Evolutionary conservation across 2,329 filamentous ascomycete genomes (phyloP).

Genomic region (Hawksworthiomyces lignivorus): DNA sequence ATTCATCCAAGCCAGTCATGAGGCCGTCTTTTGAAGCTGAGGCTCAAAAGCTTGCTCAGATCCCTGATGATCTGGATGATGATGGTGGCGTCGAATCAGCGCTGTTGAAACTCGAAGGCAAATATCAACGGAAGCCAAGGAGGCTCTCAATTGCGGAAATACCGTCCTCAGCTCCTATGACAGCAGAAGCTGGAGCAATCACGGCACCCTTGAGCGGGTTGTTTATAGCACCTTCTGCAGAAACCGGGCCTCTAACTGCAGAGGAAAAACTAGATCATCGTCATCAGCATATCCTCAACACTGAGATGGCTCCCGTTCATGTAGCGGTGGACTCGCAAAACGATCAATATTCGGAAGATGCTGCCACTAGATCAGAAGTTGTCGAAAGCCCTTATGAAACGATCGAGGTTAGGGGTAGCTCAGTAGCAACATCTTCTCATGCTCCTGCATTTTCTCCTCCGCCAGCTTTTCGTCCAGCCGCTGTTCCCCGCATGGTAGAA

Average conservation of each 20-base stretch:
- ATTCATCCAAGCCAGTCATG: slow-evolving; percentile 55
- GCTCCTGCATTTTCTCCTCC: slow-evolving; percentile 4
- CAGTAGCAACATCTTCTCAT: slow-evolving; percentile 8
- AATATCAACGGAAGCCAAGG: slow-evolving; percentile 52
- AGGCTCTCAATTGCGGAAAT: slow-evolving; percentile 28
- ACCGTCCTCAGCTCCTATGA: background rate
- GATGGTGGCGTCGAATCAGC: slow-evolving; percentile 92
- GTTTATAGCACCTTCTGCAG: background rate
- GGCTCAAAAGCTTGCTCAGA: slow-evolving; percentile 76
- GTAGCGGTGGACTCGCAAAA: too few species aligned
- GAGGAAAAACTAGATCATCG: slow-evolving; percentile 39
- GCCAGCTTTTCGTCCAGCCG: background rate
- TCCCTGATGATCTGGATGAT: slow-evolving; percentile 71
- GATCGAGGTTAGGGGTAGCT: background rate
- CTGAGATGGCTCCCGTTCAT: slow-evolving; percentile 11
- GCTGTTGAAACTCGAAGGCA: slow-evolving; percentile 84
- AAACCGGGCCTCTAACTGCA: slow-evolving; percentile 16
- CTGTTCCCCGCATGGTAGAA: slow-evolving; percentile 20
- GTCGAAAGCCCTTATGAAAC: background rate
- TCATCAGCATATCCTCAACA: slow-evolving; percentile 35
- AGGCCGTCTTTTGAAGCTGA: slow-evolving; percentile 79
- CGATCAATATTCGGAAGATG: too few species aligned
- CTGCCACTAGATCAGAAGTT: too few species aligned
- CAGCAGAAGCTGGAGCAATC: background rate
- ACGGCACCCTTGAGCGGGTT: slow-evolving; percentile 6